phyloP scores from a whole-genome alignment of 768 basidiomycete genomes.

The Chiua virens region DNA sequence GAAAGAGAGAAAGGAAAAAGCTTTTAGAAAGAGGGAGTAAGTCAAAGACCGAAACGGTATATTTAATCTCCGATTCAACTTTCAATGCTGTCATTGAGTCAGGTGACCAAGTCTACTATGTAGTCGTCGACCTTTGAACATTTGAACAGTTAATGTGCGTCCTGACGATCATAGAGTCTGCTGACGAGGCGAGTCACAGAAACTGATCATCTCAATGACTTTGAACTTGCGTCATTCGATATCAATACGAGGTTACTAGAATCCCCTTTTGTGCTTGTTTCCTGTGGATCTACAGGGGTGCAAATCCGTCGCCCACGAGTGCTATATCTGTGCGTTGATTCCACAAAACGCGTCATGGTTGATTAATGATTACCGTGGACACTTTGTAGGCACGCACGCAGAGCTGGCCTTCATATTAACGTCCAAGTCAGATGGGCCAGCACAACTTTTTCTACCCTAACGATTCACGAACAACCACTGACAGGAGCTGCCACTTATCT shows the following conservation, averaged over 20 bases:
- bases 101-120: constrained; percentile 22
- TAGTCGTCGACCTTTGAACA: too few species aligned
- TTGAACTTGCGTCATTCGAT: too few species aligned
- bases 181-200: not conserved
- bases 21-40: constrained; percentile 7
- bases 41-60: constrained; percentile 1
- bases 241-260: too few species aligned
- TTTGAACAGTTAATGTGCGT: too few species aligned
- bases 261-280: too few species aligned
- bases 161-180: not conserved
- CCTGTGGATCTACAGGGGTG: not conserved
- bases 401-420: constrained; percentile 1
- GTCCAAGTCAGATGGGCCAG: constrained; percentile 5
- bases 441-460: constrained; percentile 5
- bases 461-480: not conserved
- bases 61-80: constrained; percentile 23
- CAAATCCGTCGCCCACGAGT: too few species aligned
- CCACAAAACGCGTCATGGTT: not conserved
- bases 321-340: too few species aligned
- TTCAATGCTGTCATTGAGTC: constrained; percentile 1
- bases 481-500: not conserved
- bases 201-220: too few species aligned
- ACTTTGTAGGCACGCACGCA: not conserved
- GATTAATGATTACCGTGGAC: not conserved
- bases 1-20: constrained; percentile 4